Percentiles rank a stretch among this genome's conserved stretches.
Conservation (phyloP, 768 basidiomycete species). For the Xanthoconium stramineum region DNA sequence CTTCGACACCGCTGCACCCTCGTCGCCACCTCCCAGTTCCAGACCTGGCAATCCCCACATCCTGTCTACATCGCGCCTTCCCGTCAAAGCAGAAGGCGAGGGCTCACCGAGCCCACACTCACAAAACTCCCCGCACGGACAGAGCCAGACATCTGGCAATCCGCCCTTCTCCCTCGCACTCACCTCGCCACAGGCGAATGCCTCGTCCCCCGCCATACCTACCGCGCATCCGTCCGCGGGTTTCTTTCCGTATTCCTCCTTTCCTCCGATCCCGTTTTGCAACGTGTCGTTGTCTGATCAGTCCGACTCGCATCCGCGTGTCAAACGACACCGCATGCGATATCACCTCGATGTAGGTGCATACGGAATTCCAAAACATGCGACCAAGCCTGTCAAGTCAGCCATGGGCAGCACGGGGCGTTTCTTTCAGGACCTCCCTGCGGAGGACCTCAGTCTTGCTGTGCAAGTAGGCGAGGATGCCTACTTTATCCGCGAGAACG, state of each 20-base stretch:
- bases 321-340: slow-evolving; percentile 33
- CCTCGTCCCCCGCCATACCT: slow-evolving; percentile 29
- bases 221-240: slow-evolving; percentile 30
- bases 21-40: slow-evolving; percentile 38
- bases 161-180: slow-evolving; percentile 43
- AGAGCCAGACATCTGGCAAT: slow-evolving; percentile 31
- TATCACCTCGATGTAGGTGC: slow-evolving; percentile 73
- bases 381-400: slow-evolving; percentile 27
- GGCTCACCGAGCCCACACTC: slow-evolving; percentile 30
- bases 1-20: slow-evolving; percentile 38
- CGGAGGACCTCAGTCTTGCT: slow-evolving; percentile 44
- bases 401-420: slow-evolving; percentile 27
- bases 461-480: slow-evolving; percentile 92
- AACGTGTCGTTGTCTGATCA: slow-evolving; percentile 25
- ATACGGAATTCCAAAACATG: slow-evolving; percentile 77
- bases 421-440: slow-evolving; percentile 28
- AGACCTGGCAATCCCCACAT: slow-evolving; percentile 39
- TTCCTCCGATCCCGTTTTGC: slow-evolving; percentile 30
- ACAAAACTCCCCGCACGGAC: slow-evolving; percentile 35
- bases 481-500: slow-evolving; percentile 77
- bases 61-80: slow-evolving; percentile 41
- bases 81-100: slow-evolving; percentile 46
- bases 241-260: slow-evolving; percentile 37
- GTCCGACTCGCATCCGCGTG: slow-evolving; percentile 27
- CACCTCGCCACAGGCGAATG: slow-evolving; percentile 39